These are phyloP conservation scores for Aspergillus tamarii DNA, from an alignment of 2,329 filamentous ascomycete genomes.

Conservation along the genomic window DNA sequence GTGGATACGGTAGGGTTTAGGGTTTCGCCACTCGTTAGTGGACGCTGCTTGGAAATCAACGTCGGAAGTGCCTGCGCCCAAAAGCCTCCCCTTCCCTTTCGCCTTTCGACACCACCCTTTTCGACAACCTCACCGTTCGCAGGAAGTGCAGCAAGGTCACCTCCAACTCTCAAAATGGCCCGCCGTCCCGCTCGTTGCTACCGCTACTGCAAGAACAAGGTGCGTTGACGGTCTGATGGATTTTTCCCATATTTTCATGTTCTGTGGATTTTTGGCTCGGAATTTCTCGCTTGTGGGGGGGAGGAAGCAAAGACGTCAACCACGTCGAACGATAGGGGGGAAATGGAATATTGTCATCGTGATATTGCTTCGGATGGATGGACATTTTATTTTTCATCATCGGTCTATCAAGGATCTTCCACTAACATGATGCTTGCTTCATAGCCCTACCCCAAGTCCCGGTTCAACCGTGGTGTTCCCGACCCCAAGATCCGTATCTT, in stretches of 20 bases:
- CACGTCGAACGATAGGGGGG: neutral
- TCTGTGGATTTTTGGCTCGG: slow-evolving; percentile 29
- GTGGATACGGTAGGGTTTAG: slow-evolving; percentile 44
- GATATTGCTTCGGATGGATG: slow-evolving; percentile 8
- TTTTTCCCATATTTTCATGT: slow-evolving; percentile 26
- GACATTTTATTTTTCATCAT: slow-evolving; percentile 10
- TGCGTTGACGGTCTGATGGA: slow-evolving; percentile 51
- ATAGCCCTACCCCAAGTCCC: slow-evolving; percentile 97
- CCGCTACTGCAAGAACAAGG: slow-evolving; percentile 99
- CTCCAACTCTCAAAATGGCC: slow-evolving; percentile 83
- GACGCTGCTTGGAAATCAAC: slow-evolving; percentile 49
- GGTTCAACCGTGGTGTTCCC: slow-evolving; percentile 99
- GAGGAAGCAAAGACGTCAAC: slow-evolving; percentile 12
- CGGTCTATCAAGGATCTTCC: slow-evolving; percentile 9
- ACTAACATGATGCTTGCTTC: slow-evolving; percentile 26
- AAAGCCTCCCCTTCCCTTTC: slow-evolving; percentile 33
- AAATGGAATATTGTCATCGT: slow-evolving; percentile 2
- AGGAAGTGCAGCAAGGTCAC: slow-evolving; percentile 51
- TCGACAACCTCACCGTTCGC: slow-evolving; percentile 47
- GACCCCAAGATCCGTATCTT: slow-evolving; percentile 90
- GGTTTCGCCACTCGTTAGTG: slow-evolving; percentile 46
- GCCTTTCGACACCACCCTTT: slow-evolving; percentile 39
- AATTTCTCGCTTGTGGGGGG: slow-evolving; percentile 36
- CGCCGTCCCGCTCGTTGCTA: slow-evolving; percentile 99
- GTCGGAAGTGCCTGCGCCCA: slow-evolving; percentile 31